phyloP scores from a whole-genome alignment of 768 basidiomycete species.

The Sarcomyxa edulis region DNA sequence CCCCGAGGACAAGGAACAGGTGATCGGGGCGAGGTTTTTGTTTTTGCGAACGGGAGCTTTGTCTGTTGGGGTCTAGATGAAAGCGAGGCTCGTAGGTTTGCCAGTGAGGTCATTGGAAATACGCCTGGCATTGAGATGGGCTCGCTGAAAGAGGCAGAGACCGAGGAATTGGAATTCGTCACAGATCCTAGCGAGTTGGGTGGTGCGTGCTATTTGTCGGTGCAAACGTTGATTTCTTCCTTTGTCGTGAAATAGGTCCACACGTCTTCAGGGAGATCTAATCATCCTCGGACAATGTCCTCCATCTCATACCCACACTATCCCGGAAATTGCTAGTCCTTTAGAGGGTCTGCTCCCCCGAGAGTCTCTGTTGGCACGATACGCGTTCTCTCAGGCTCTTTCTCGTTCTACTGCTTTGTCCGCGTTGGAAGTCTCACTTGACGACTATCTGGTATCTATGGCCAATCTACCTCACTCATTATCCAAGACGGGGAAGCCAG shows the following conservation, averaged over 20 bases:
- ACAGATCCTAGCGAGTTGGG: slow-evolving; percentile 85
- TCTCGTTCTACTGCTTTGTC: slow-evolving; percentile 86
- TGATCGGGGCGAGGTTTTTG: slow-evolving; percentile 75
- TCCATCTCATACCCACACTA: slow-evolving; percentile 37
- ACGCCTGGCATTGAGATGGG: slow-evolving; percentile 56
- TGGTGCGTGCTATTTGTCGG: slow-evolving; percentile 17
- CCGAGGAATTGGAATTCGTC: slow-evolving; percentile 90
- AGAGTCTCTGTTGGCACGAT: slow-evolving; percentile 78
- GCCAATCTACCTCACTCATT: slow-evolving; percentile 73
- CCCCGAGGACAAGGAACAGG: slow-evolving; percentile 49
- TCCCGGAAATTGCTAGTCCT: too few relatives aligned
- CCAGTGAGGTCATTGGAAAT: slow-evolving; percentile 51
- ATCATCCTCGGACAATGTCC: slow-evolving; percentile 78
- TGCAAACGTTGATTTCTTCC: slow-evolving; percentile 9
- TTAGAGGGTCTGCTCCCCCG: too few relatives aligned
- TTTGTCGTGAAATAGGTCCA: slow-evolving; percentile 44
- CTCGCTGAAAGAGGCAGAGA: slow-evolving; percentile 64
- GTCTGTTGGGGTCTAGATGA: slow-evolving; percentile 89
- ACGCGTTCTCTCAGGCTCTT: slow-evolving; percentile 88
- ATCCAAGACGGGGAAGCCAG: slow-evolving; percentile 77
- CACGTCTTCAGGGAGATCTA: slow-evolving; percentile 86
- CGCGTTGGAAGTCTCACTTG: slow-evolving; percentile 79
- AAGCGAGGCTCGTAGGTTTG: slow-evolving; percentile 65
- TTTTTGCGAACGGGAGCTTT: slow-evolving; percentile 84
- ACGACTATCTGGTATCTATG: slow-evolving; percentile 79